Evolutionary conservation across 148 eudicot species (phyloP), one percentile per base, ranked within the genome.

Genomic region (Fallopia convolvulus): DNA sequence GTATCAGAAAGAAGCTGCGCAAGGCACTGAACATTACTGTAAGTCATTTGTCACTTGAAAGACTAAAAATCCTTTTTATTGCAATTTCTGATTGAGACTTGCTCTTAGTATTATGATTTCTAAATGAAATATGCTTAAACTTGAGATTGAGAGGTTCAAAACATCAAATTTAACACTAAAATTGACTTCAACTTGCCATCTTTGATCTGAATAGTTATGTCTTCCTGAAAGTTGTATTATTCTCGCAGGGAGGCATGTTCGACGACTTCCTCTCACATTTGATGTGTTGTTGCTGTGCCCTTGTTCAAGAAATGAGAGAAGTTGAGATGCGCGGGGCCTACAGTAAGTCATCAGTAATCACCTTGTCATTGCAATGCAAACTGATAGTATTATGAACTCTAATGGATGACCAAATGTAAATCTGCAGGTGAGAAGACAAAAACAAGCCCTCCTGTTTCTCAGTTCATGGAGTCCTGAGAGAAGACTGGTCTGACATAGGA

Each of bases 231-330:
- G 26, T 21, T 21, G 30, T 58, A 21, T 58, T 75, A 8, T 42
- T 56, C 48, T 46, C 55, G 30, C 91, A 95, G 99, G 99, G 99
- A 80, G 99, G 98, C 30, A 76, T 79, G 60, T 82, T 89, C 71
- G 99, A 92, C 61, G 99, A 95, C 79, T 95, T 95, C 82, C 93
- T 95, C 48, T 92, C 98, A 6, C 99, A 95, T 83, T 75, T 86
- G 20, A 90, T 95, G 99, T 95, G 99, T 75, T 95, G 99, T 77
- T 95, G 99, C 77, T 95, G 99, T 82, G 97, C 99, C 77, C 98
- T 93, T 86, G 99, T 95, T 61, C 99, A 95, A 91, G 99, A 93
- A 84, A 86, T 84, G 89, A 89, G 99, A 72, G 99, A 95, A 88
- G 89, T 95, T 50, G 93, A 95, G 81, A 87, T 86, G 47, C 97